Evolutionary conservation across 345 rosid species (phyloP).

Genomic region (Citrus maxima): DNA sequence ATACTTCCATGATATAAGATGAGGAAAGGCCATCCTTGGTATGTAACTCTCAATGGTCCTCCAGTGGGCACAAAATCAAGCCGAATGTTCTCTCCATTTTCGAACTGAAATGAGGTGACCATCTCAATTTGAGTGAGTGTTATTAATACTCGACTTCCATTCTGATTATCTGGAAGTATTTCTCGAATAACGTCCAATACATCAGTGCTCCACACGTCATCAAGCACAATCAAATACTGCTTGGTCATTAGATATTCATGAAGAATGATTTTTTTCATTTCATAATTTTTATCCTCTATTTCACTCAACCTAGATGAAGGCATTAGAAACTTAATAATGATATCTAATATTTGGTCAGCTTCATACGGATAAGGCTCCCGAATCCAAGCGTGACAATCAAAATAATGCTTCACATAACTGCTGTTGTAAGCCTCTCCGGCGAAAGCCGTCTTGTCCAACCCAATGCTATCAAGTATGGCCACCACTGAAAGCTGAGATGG

Average conservation of each 20-base stretch:
- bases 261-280: no score
- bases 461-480: background rate
- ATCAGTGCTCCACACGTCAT: background rate
- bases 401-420: no score
- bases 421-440: no score
- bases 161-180: background rate
- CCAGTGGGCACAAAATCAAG: background rate
- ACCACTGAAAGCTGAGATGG: no score
- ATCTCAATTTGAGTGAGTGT: accelerated
- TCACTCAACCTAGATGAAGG: background rate
- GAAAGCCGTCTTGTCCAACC: background rate
- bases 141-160: background rate
- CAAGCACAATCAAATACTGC: background rate
- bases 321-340: no score
- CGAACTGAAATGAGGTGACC: background rate
- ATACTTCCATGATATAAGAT: no score
- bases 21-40: background rate
- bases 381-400: no score
- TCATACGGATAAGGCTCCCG: accelerated
- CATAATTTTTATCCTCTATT: no score
- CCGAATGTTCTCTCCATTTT: background rate
- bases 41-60: background rate
- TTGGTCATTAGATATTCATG: no score
- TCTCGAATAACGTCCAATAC: background rate
- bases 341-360: no score